Evolutionary conservation across 2,329 filamentous ascomycete genomes (phyloP), one percentile per base, ranked within the genome.

Genomic region (Trichoderma breve): DNA sequence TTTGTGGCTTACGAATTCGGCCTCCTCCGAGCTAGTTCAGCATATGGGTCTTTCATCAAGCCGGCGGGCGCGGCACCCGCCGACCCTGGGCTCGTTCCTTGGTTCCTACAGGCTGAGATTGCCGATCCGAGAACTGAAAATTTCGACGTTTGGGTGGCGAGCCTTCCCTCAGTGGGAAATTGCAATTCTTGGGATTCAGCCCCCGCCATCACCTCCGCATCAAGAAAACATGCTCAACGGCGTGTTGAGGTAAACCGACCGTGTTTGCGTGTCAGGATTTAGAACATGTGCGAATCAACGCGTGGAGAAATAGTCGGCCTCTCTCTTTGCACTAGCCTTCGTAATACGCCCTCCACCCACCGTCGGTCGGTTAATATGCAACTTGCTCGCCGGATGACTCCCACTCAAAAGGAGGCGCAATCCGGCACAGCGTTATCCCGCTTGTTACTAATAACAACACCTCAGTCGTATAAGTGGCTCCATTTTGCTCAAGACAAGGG

Each of bases 361-460:
- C 65, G 26, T 68, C 21, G 12, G n/a, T 60, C 21, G 12, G 39
- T 69, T 36, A 34, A 26, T 58, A 60, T 47, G 18, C 26, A 32
- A 14, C 30, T 32, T 24, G 36, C 21, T 69, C 66, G 53, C 66
- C 66, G 66, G 66, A 69, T 69, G 66, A 69, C 66, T 69, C 53
- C 32, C 36, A 36, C 64, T 18, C 24, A 8, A 9, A 21, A 21
- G 65, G 24, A 57, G 53, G 47, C 21, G 43, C 30, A n/a, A 55
- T 34, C 63, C 43, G 47, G 63, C 63, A 21, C 24, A 66, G 63
- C 30, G 63, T 57, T 63, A 43, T 63, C 60, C 60, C 63, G 30
- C 63, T 12, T 12, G 21, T 66, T 26, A 55, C 28, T 34, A 66
- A 55, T 55, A 26, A 26, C 28, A 55, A 34, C 1, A 3, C n/a